Evolutionary conservation across 371 early-diverging fungal species (phyloP).

Genomic region (Coemansia sp.): DNA sequence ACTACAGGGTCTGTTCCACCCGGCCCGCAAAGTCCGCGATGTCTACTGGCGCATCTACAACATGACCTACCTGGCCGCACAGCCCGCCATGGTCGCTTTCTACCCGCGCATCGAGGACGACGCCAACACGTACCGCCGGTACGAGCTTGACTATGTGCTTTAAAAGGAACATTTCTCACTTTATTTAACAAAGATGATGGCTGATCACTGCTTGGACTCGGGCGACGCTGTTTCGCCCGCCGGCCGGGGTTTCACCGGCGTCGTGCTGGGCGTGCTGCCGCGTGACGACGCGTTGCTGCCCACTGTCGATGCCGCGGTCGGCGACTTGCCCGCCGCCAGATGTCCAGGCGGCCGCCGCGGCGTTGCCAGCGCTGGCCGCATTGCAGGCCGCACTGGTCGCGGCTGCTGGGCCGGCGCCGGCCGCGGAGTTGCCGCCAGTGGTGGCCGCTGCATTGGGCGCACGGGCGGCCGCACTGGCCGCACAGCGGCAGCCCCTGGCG

Average conservation of each 20-base stretch:
- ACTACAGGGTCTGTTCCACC: conserved; percentile 96
- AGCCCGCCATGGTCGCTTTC: conserved; percentile 87
- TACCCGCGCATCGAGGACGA: conserved; percentile 90
- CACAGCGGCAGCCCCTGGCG: neutral
- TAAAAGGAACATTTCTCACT: neutral
- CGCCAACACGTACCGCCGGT: conserved; percentile 71
- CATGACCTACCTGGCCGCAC: conserved; percentile 87
- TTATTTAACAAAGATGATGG: too few relatives aligned
- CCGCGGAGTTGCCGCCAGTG: neutral
- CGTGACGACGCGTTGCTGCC: conserved; percentile 12
- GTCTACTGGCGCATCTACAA: conserved; percentile 98
- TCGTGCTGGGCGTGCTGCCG: conserved; percentile 26
- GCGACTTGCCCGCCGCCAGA: neutral
- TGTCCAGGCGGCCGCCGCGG: neutral
- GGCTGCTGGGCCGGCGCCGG: conserved; percentile 6
- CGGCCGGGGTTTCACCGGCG: conserved; percentile 3
- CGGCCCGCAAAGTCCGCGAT: conserved; percentile 93
- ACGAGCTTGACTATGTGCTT: conserved; percentile 69
- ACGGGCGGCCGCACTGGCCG: neutral
- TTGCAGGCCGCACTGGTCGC: conserved; percentile 1
- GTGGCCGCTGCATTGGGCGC: neutral
- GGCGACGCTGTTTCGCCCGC: neutral
- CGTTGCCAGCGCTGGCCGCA: too few relatives aligned
- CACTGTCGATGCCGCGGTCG: neutral
- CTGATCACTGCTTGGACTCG: neutral